Conservation (phyloP, 2,329 filamentous ascomycete species). For the Aspergillus ibericus region DNA sequence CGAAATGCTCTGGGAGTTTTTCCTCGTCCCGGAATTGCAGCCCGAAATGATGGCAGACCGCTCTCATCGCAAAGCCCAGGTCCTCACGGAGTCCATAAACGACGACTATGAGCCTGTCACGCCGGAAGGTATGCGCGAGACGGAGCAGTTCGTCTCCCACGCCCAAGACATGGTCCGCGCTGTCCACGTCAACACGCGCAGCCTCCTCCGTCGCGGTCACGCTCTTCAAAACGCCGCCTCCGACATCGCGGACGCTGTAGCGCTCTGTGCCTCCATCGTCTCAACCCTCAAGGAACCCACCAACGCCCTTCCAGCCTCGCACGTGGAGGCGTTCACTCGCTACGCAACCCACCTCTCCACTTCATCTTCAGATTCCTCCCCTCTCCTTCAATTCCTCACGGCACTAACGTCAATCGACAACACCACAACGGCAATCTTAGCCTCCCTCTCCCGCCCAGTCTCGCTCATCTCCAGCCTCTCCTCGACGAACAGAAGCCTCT, state of each 20-base stretch:
- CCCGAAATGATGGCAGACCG: conserved; percentile 86
- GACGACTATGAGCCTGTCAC: conserved; percentile 83
- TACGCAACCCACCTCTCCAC: conserved; percentile 67
- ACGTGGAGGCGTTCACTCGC: conserved; percentile 69
- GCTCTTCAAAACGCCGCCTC: conserved; percentile 64
- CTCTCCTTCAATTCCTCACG: conserved; percentile 71
- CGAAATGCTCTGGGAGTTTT: conserved; percentile 98
- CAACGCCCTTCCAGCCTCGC: conserved; percentile 65
- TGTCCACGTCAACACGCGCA: conserved; percentile 79
- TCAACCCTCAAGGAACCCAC: conserved; percentile 51
- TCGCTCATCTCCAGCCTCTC: conserved; percentile 74
- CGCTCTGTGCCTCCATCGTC: conserved; percentile 47
- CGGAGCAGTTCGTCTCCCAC: conserved; percentile 89
- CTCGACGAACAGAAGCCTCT: conserved; percentile 71
- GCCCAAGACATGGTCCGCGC: conserved; percentile 85
- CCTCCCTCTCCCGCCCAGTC: conserved; percentile 75
- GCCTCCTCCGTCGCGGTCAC: conserved; percentile 77
- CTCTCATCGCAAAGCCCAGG: conserved; percentile 81
- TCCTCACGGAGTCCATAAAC: conserved; percentile 76
- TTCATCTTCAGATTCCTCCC: conserved; percentile 66
- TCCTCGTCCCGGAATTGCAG: conserved; percentile 91
- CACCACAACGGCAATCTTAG: conserved; percentile 78
- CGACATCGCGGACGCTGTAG: conserved; percentile 46
- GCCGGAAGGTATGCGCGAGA: conserved; percentile 72
- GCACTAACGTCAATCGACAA: conserved; percentile 77